phyloP scores from a whole-genome alignment of 208 protist species.

The Trypanosoma caninum region DNA sequence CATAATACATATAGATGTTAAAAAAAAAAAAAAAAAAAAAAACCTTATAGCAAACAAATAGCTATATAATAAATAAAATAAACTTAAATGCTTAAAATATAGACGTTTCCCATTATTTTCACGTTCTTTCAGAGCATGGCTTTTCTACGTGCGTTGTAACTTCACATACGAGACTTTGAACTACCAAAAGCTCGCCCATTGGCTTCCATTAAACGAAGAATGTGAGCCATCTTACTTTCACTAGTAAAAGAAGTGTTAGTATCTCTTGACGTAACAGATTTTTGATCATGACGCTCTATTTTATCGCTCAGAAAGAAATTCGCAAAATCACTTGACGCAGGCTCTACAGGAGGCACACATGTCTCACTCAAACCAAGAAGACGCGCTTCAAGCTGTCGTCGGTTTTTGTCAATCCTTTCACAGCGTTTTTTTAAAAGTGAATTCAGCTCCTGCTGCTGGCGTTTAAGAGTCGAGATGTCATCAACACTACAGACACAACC shows the following conservation, averaged over 20 bases:
- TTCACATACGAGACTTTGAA: conserved; percentile 13
- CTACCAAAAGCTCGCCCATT: conserved; percentile 9
- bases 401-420: conserved; percentile 1
- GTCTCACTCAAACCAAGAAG: not conserved
- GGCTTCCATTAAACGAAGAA: conserved; percentile 10
- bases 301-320: not conserved
- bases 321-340: not conserved
- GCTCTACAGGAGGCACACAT: not conserved
- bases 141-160: conserved; percentile 1
- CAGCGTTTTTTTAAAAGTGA: not conserved
- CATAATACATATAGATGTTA: no score
- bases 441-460: conserved; percentile 3
- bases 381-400: not conserved
- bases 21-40: conserved; percentile 10
- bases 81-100: no score
- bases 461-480: not conserved
- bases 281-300: not conserved
- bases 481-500: not conserved
- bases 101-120: no score
- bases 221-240: conserved; percentile 1
- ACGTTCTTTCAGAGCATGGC: no score
- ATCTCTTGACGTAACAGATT: not conserved
- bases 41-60: not conserved
- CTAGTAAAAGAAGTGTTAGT: not conserved
- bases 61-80: no score